Percentiles rank a stretch among this genome's conserved stretches.
Conservation (phyloP, 164 flowering plant species). For the Chimonanthus salicifolius region DNA sequence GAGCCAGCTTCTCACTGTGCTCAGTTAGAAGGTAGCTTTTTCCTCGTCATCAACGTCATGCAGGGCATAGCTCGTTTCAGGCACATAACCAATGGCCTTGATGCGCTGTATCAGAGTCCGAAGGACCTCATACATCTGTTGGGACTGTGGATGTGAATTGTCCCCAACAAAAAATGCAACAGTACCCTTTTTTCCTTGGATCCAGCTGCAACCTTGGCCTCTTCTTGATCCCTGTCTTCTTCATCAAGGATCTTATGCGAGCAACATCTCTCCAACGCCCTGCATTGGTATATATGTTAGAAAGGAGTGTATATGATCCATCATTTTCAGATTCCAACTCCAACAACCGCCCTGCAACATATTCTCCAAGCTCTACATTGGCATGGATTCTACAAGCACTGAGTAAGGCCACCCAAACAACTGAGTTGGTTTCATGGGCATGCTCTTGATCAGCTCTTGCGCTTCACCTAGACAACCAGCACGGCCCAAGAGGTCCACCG, state of each 20-base stretch:
- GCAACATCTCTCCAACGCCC: conserved; percentile 84
- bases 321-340: conserved; percentile 51
- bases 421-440: conserved; percentile 63
- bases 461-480: conserved; percentile 68
- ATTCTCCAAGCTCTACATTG: conserved; percentile 68
- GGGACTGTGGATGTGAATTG: conserved; percentile 49
- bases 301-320: conserved; percentile 66
- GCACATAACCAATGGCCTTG: conserved; percentile 59
- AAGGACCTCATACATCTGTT: conserved; percentile 47
- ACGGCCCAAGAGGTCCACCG: conserved; percentile 78
- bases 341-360: conserved; percentile 38
- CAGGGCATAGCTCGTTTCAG: conserved; percentile 66
- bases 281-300: conserved; percentile 79
- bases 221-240: conserved; percentile 56
- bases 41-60: conserved; percentile 92
- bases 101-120: conserved; percentile 43
- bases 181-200: conserved; percentile 61
- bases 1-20: conserved; percentile 88
- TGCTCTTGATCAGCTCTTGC: conserved; percentile 41
- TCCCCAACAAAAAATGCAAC: conserved; percentile 68
- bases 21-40: conserved; percentile 54
- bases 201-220: conserved; percentile 85
- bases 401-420: conserved; percentile 71
- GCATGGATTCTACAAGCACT: conserved; percentile 64
- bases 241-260: conserved; percentile 61